Evolutionary conservation across 2,329 filamentous ascomycete genomes (phyloP).

Genomic region (Proliferodiscus dingleyae): DNA sequence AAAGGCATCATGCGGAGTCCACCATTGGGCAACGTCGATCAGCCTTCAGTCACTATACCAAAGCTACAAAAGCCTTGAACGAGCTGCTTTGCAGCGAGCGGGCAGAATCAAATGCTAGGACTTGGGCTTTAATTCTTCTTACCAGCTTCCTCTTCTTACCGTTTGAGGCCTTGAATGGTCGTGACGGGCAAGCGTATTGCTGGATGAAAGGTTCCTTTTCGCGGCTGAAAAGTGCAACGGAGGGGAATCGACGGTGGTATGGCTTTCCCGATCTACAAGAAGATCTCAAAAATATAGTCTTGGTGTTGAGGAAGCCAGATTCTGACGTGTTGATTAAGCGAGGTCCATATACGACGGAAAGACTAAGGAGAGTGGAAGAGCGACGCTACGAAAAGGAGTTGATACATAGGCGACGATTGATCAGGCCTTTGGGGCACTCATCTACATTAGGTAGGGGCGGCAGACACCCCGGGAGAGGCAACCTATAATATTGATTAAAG

Average conservation of each 20-base stretch:
- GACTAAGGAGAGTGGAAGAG: background rate
- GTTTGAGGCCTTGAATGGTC: slow-evolving; percentile 5
- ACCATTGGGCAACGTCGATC: background rate
- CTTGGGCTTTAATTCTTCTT: slow-evolving; percentile 10
- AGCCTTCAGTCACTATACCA: slow-evolving; percentile 7
- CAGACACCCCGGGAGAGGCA: no score
- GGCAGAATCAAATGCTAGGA: background rate
- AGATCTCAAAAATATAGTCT: background rate
- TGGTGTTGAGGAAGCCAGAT: background rate
- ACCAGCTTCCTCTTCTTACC: slow-evolving; percentile 10
- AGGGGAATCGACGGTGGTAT: background rate
- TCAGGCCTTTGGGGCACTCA: no score
- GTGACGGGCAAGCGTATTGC: slow-evolving; percentile 3
- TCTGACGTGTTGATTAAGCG: background rate
- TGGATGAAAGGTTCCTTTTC: slow-evolving; percentile 8
- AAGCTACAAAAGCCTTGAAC: slow-evolving; percentile 6
- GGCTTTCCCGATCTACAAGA: background rate
- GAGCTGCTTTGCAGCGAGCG: background rate
- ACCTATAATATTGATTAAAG: no score
- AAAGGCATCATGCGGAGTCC: background rate
- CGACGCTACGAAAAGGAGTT: no score
- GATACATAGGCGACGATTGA: no score
- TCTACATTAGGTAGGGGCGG: no score
- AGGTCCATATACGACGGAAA: no score
- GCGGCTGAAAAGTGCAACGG: slow-evolving; percentile 6